These are phyloP conservation scores for Phytophthora agathidicida DNA, from an alignment of 352 stramenopile genomes.

Conservation along the genomic window DNA sequence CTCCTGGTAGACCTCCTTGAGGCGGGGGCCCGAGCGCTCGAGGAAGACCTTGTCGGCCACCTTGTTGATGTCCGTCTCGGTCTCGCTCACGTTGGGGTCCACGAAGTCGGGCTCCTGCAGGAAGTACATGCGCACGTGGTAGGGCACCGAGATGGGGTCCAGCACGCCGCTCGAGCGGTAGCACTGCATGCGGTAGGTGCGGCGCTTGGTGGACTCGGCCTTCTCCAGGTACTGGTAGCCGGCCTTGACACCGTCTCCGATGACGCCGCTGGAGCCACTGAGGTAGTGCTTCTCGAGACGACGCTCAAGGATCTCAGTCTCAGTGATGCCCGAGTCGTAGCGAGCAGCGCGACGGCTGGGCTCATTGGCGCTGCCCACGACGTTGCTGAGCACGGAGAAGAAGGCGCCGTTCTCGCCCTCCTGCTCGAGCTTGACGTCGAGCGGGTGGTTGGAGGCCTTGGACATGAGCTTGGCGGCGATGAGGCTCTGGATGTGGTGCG, in stretches of 20 bases:
- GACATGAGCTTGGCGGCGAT: slow-evolving; percentile 85
- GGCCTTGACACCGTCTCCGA: slow-evolving; percentile 80
- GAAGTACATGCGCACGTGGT: slow-evolving; percentile 89
- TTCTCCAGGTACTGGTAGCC: slow-evolving; percentile 81
- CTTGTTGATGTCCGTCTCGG: slow-evolving; percentile 80
- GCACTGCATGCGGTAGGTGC: slow-evolving; percentile 85
- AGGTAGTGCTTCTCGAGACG: slow-evolving; percentile 84
- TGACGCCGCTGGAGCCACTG: slow-evolving; percentile 65
- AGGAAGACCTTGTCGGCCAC: slow-evolving; percentile 83
- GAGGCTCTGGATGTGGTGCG: slow-evolving; percentile 81
- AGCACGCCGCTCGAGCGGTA: slow-evolving; percentile 84
- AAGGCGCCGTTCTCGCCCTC: slow-evolving; percentile 75
- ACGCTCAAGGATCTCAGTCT: slow-evolving; percentile 77
- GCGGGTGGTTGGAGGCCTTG: slow-evolving; percentile 70
- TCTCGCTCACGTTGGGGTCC: slow-evolving; percentile 54
- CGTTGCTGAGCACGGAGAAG: slow-evolving; percentile 83
- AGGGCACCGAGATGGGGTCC: slow-evolving; percentile 72
- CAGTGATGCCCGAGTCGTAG: slow-evolving; percentile 60
- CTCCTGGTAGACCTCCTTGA: slow-evolving; percentile 84
- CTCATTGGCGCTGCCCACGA: slow-evolving; percentile 63
- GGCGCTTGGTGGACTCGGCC: slow-evolving; percentile 55
- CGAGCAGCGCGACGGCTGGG: slow-evolving; percentile 54
- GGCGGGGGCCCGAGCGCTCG: slow-evolving; percentile 56
- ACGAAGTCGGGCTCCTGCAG: slow-evolving; percentile 76
- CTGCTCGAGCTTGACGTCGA: slow-evolving; percentile 86